Evolutionary conservation across 2,329 filamentous ascomycete species (phyloP).

Genomic region (Microdochium paspali): DNA sequence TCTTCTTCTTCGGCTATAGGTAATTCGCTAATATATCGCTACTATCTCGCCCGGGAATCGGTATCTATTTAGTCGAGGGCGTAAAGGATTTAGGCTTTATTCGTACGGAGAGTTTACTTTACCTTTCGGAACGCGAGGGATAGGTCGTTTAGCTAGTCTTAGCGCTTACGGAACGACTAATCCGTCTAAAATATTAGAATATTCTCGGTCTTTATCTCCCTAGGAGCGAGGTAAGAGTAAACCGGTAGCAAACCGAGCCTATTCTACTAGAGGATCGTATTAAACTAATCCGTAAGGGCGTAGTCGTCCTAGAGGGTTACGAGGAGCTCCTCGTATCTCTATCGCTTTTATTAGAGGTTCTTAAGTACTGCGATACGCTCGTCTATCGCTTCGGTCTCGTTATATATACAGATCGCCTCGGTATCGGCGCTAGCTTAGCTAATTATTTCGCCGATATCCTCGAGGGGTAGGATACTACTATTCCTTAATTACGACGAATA

Average conservation of each 20-base stretch:
- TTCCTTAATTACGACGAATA: too few species aligned
- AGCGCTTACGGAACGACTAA: neutral
- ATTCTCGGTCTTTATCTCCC: neutral
- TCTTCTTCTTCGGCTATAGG: too few species aligned
- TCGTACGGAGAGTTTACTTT: neutral
- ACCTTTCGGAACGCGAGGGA: neutral
- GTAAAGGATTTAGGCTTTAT: neutral
- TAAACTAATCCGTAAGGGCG: too few species aligned
- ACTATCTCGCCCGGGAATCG: too few species aligned
- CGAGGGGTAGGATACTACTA: too few species aligned
- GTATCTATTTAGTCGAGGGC: too few species aligned
- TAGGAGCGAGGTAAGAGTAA: neutral
- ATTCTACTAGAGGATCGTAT: neutral
- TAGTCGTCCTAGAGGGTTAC: neutral
- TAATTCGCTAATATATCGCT: too few species aligned
- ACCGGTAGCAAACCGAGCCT: neutral
- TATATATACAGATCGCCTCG: too few species aligned
- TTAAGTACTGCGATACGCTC: neutral
- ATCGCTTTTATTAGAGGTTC: neutral
- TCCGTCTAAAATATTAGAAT: neutral
- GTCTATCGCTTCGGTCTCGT: too few species aligned
- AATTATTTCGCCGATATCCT: too few species aligned
- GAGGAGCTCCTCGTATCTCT: neutral
- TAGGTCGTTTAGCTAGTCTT: neutral
- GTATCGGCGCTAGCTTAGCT: too few species aligned